Base-by-base conservation (phyloP, 2,329 filamentous ascomycete species). In the Knoxdaviesia proteae region DNA sequence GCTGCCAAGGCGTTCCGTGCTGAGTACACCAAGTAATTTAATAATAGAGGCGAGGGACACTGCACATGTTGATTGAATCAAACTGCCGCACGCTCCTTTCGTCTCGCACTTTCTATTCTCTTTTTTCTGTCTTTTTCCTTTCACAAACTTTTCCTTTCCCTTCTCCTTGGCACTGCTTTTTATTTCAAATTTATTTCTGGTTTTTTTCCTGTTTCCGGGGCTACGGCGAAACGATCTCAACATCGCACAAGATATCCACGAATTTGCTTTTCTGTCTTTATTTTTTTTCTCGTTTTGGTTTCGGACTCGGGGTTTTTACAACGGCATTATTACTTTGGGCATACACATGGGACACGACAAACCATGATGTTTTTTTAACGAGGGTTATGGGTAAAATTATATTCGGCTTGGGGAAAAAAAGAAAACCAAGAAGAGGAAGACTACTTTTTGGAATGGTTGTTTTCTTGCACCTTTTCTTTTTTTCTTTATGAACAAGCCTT, bases 1-100 rank as follows among this genome's bases (percentile, higher is more conserved):
- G 90, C 90, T 46, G 88, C 90, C 71, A 94, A 94, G 77, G 80
- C 69, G 73, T 96, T 77, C 86, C 88, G 90, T 61, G 65, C 79
- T 64, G 86, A 94, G 74, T 80, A 92, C 67, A 60, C 75, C 61
- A 76, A 80, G 65, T 69, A 70, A 63, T 54, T 20, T 3, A 20
- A 20, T 20, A 20, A 20, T 20, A 20, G 20, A 20, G 20, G 20
- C 49, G 45, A 49, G 44, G 48, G 30, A 31, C 45, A 33, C 42
- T n/a, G 30, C 45, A 44, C 44, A 49, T 48, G 49, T 41, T 43
- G 44, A 46, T 47, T 43, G 46, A 47, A 11, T 9, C 34, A 9
- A 9, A 11, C 2, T 9, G 34, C 8, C 34, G 11, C 34, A 36
- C 8, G 34, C 11, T 36, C 34, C 33, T 5, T 6, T 29, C 30